Evolutionary conservation across 2,329 filamentous ascomycete species (phyloP), one percentile per base, ranked within the genome.

Genomic region (Aspergillus oerlinghausenensis): DNA sequence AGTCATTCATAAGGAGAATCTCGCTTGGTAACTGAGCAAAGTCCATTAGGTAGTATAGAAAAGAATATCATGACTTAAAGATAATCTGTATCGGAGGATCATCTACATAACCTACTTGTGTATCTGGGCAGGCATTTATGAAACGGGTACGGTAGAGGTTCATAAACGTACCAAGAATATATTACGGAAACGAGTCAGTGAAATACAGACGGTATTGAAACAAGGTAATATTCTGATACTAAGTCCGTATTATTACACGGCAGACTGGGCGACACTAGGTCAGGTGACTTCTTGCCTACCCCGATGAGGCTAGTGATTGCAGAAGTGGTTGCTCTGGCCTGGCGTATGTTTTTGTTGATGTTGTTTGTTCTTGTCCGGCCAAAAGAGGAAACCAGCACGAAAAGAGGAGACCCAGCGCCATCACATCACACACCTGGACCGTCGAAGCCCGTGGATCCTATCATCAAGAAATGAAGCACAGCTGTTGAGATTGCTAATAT

Each of bases 281-380:
- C 57, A 57, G 19, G 54, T 59, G 54, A 49, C 19, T 28, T 10
- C n/a, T 14, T 14, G n/a, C 7, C 42, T 38, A 28, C 9, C 38
- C 26, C 14, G 2, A 28, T 21, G 28, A 19, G 28, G 25, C 35
- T 48, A 45, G 25, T 49, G 57, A 60, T 50, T 62, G 62, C 73
- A 54, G 50, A 47, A 8, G 1, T 65, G 69, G 72, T 63, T 25
- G 52, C 26, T 63, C 23, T 54, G 38, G 61, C 26, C 26, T 45
- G 54, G 65, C 70, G 72, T 70, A 73, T 75, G 73, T 76, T 75
- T 73, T 69, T 71, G 68, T 69, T 71, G 67, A 67, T 65, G 60
- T 52, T 57, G 64, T 65, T 67, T 62, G 23, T 23, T 47, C 19
- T 47, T 26, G 43, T 11, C 11, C 4, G 21, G 21, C 19, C 23